Evolutionary conservation across 192 early-diverging fungal genomes (phyloP).

Genomic region (Jimgerdemannia flammicorona): DNA sequence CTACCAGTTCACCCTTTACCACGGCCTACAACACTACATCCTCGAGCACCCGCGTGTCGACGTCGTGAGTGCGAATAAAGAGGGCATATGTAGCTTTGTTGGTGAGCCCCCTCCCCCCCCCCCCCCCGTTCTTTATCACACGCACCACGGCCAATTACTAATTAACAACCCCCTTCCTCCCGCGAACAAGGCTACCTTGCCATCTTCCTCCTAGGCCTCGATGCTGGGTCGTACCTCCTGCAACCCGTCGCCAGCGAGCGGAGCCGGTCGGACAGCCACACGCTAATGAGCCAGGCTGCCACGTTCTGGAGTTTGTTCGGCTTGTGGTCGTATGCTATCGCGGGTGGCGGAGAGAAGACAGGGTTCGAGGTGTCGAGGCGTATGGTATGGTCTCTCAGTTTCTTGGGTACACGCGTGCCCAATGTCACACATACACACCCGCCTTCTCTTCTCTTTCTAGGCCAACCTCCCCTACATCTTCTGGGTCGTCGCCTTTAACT

Average conservation of each 20-base stretch:
- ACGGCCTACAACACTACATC: slow-evolving; percentile 70
- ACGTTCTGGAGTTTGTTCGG: slow-evolving; percentile 25
- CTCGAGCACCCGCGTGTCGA: slow-evolving; percentile 66
- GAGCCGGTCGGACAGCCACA: slow-evolving; percentile 36
- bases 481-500: slow-evolving; percentile 74
- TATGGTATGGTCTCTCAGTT: slow-evolving; percentile 38
- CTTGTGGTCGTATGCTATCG: slow-evolving; percentile 42
- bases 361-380: slow-evolving; percentile 66
- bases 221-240: slow-evolving; percentile 61
- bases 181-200: slow-evolving; percentile 64
- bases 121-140: background rate
- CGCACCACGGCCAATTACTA: background rate
- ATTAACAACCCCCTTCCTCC: slow-evolving; percentile 1
- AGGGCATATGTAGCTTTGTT: slow-evolving; percentile 82
- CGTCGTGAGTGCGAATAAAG: slow-evolving; percentile 82
- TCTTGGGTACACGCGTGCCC: slow-evolving; percentile 8
- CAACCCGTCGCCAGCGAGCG: slow-evolving; percentile 33
- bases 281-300: slow-evolving; percentile 42
- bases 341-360: slow-evolving; percentile 44
- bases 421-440: slow-evolving; percentile 2
- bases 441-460: slow-evolving; percentile 8
- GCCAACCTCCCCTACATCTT: slow-evolving; percentile 74
- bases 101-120: slow-evolving; percentile 26
- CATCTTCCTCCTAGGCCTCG: slow-evolving; percentile 77
- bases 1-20: slow-evolving; percentile 58